Conservation (phyloP, 1,139 yeast genomes). For the Nakaseomyces nivariensis region DNA sequence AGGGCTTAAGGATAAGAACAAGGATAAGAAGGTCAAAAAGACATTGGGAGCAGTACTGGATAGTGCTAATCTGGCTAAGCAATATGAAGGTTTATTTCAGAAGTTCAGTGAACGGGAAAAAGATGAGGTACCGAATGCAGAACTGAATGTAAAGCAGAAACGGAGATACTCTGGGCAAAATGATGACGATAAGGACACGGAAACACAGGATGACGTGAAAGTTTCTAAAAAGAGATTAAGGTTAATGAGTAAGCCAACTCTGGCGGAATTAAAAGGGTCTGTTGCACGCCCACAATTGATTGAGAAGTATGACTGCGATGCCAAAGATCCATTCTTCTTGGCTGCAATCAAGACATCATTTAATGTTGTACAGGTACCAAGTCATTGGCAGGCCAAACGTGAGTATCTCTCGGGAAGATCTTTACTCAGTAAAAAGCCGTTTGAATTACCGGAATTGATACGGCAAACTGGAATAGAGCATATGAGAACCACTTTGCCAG, state of each 20-base stretch:
- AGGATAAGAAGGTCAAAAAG: not conserved
- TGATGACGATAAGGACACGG: not conserved
- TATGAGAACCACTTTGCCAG: constrained; percentile 52
- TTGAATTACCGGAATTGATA: constrained; percentile 69
- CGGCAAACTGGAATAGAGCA: constrained; percentile 79
- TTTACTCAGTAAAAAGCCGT: constrained; percentile 64
- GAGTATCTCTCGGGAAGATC: constrained; percentile 68
- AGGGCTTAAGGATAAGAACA: not conserved
- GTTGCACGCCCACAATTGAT: constrained; percentile 59
- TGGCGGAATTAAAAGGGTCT: constrained; percentile 57
- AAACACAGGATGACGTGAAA: not conserved
- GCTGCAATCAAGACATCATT: constrained; percentile 56
- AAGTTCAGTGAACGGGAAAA: constrained; percentile 5
- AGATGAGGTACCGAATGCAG: not conserved
- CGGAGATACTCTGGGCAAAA: constrained; percentile 3
- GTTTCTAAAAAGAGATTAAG: constrained; percentile 38
- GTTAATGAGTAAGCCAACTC: constrained; percentile 47
- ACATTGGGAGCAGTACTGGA: not conserved
- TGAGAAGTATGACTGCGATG: constrained; percentile 83
- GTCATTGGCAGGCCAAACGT: constrained; percentile 73
- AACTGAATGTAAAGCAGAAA: not conserved
- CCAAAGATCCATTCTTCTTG: constrained; percentile 63
- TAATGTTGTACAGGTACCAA: constrained; percentile 69
- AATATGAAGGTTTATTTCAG: constrained; percentile 5
- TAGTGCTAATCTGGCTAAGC: constrained; percentile 3